These are phyloP conservation scores for Cyclostephanos tholiformis DNA, from an alignment of 108 stramenopile genomes.

Conservation along the genomic window DNA sequence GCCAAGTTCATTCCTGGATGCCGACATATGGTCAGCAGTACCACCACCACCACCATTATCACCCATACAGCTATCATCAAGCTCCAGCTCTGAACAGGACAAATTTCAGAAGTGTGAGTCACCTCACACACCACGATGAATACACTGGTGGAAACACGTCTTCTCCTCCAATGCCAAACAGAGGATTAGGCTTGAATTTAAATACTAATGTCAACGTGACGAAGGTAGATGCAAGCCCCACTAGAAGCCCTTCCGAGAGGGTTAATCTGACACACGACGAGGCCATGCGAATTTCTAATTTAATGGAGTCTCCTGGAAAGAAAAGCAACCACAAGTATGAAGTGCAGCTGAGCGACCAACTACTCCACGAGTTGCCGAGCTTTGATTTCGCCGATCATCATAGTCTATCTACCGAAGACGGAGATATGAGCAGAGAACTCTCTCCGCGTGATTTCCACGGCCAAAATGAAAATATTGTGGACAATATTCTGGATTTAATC, in stretches of 20 bases:
- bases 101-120: not conserved
- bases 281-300: constrained; percentile 14
- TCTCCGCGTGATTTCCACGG: not conserved
- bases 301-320: constrained; percentile 22
- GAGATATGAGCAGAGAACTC: constrained; percentile 1
- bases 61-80: not conserved
- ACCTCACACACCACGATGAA: not conserved
- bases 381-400: constrained; percentile 18
- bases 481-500: constrained; percentile 26
- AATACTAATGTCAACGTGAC: not conserved
- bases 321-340: not conserved
- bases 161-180: not conserved
- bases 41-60: not conserved
- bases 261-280: constrained; percentile 26
- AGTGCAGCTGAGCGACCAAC: not conserved
- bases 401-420: constrained; percentile 12
- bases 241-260: not conserved
- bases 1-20: constrained; percentile 6
- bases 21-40: not conserved
- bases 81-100: constrained; percentile 11
- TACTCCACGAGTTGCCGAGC: not conserved
- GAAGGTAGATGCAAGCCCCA: not conserved
- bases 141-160: not conserved
- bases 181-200: not conserved
- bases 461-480: not conserved